A percentile compares a stretch with the other conserved stretches of the same genome.
Conservation (phyloP, 208 protist species). For the Trypanosoma caninum region DNA sequence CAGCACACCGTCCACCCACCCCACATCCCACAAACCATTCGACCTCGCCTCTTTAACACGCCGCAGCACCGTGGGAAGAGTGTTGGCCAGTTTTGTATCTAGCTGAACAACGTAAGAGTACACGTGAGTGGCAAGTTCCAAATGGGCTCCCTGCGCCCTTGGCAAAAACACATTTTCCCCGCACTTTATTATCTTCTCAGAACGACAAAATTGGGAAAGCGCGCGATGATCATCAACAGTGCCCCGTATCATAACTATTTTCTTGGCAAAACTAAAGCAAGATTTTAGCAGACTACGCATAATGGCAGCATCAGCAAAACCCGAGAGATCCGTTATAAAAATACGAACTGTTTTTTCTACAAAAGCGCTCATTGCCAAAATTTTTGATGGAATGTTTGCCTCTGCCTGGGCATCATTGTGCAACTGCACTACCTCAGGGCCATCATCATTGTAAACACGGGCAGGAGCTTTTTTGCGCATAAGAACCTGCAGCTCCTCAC, state of each 20-base stretch:
- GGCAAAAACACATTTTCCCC: constrained; percentile 61
- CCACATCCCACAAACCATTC: constrained; percentile 78
- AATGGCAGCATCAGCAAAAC: constrained; percentile 55
- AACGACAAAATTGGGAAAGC: constrained; percentile 67
- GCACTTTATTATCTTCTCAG: constrained; percentile 76
- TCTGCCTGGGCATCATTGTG: constrained; percentile 84
- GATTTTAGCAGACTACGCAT: constrained; percentile 61
- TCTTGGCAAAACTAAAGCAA: constrained; percentile 72
- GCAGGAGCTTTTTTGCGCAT: constrained; percentile 61
- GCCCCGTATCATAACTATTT: constrained; percentile 65
- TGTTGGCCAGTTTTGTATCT: constrained; percentile 49
- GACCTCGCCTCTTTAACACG: constrained; percentile 63
- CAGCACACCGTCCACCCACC: constrained; percentile 79
- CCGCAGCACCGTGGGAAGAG: constrained; percentile 38
- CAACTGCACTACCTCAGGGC: constrained; percentile 47
- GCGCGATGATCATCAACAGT: constrained; percentile 48
- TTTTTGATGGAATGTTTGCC: constrained; percentile 82
- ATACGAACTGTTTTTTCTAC: constrained; percentile 47
- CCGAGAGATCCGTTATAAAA: constrained; percentile 68
- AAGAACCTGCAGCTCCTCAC: constrained; percentile 65
- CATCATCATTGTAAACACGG: constrained; percentile 52
- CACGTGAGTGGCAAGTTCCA: constrained; percentile 81
- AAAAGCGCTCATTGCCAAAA: constrained; percentile 24
- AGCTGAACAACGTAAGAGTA: constrained; percentile 81
- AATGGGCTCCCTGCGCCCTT: constrained; percentile 17